Evolutionary conservation across 2,329 filamentous ascomycete species (phyloP).

Genomic region (Arthroderma sp.): DNA sequence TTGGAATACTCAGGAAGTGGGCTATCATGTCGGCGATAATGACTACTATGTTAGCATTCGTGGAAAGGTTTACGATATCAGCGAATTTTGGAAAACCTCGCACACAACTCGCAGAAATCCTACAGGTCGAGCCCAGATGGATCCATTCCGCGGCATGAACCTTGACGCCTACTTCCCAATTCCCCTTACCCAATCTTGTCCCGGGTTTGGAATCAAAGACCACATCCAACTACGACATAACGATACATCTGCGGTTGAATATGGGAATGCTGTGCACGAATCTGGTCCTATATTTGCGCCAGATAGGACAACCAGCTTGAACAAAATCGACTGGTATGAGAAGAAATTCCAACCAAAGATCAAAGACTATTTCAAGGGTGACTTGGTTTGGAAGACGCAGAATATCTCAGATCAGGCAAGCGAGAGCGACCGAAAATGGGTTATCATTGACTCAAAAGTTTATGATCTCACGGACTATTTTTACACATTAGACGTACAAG

Average conservation of each 20-base stretch:
- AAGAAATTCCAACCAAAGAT: constrained; percentile 63
- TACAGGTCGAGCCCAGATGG: constrained; percentile 45
- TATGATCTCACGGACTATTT: constrained; percentile 93
- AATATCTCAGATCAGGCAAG: constrained; percentile 53
- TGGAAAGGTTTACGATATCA: constrained; percentile 83
- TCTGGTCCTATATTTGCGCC: constrained; percentile 50
- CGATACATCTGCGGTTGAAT: constrained; percentile 50
- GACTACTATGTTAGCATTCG: constrained; percentile 82
- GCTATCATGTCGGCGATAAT: constrained; percentile 53
- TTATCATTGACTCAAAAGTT: constrained; percentile 59
- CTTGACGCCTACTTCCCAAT: constrained; percentile 77
- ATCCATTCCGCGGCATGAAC: constrained; percentile 61
- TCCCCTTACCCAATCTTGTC: constrained; percentile 62
- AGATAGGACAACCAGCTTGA: constrained; percentile 45
- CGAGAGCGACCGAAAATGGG: constrained; percentile 60
- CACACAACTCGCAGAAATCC: constrained; percentile 51
- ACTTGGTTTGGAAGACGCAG: constrained; percentile 57
- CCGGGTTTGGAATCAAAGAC: constrained; percentile 51
- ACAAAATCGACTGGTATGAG: constrained; percentile 62
- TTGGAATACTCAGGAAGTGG: constrained; percentile 61
- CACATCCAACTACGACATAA: constrained; percentile 39
- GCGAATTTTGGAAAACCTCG: constrained; percentile 70
- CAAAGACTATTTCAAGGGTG: constrained; percentile 73
- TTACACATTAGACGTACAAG: constrained; percentile 51
- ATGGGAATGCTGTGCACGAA: constrained; percentile 49